phyloP scores from a whole-genome alignment of 169 alveolate genomes.

The Plasmodium yoelii region DNA sequence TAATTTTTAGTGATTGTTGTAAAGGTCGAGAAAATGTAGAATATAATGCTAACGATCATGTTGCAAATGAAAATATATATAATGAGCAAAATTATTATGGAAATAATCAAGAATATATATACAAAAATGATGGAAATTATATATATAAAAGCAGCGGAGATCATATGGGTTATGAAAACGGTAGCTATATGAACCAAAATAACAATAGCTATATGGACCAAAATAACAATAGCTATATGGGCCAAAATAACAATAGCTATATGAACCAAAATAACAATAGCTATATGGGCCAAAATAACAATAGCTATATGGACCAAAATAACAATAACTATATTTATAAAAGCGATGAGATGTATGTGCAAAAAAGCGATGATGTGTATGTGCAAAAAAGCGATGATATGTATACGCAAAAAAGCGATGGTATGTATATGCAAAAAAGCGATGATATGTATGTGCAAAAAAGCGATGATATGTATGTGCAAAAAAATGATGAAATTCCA shows the following conservation, averaged over 20 bases:
- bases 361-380: constrained; percentile 79
- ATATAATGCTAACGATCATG: background rate
- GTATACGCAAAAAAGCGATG: constrained; percentile 80
- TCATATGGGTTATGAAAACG: too few species aligned
- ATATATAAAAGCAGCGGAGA: constrained; percentile 65
- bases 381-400: constrained; percentile 78
- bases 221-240: too few species aligned
- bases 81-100: constrained; percentile 5
- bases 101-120: constrained; percentile 7
- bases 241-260: too few species aligned
- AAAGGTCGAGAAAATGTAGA: constrained; percentile 2
- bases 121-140: constrained; percentile 9
- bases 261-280: too few species aligned
- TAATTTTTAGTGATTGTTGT: constrained; percentile 56
- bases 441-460: constrained; percentile 22
- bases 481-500: constrained; percentile 82
- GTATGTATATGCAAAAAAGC: too few species aligned
- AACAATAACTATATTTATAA: constrained; percentile 15
- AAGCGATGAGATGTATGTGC: constrained; percentile 28
- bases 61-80: constrained; percentile 32
- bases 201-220: too few species aligned
- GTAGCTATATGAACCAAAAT: too few species aligned
- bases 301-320: background rate
- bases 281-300: too few species aligned
- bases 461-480: constrained; percentile 39